These are phyloP conservation scores for Teratosphaeria pseudoeucalypti DNA, from an alignment of 2,329 filamentous ascomycete genomes.

Conservation along the genomic window DNA sequence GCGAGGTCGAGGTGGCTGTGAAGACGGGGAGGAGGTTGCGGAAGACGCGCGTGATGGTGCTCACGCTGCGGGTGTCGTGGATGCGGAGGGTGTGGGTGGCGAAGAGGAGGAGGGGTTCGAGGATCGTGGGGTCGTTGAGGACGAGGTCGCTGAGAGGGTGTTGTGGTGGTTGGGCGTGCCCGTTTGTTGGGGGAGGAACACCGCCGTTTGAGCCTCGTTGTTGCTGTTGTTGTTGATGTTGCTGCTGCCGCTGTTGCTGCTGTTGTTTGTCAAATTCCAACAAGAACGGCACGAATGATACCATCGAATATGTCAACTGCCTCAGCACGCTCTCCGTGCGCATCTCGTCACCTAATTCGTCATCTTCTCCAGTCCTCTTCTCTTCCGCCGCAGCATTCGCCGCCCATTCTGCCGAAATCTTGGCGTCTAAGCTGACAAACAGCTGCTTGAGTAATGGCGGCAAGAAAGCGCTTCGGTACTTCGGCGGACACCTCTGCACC, in stretches of 20 bases:
- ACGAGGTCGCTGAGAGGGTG: constrained; percentile 70
- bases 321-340: constrained; percentile 91
- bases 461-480: constrained; percentile 67
- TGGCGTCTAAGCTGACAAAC: constrained; percentile 76
- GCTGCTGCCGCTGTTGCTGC: constrained; percentile 4
- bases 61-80: not conserved
- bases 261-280: constrained; percentile 57
- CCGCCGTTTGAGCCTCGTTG: constrained; percentile 1
- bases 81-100: constrained; percentile 58
- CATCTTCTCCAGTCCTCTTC: constrained; percentile 52
- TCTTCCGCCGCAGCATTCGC: constrained; percentile 45
- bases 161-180: constrained; percentile 24
- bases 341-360: constrained; percentile 84
- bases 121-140: constrained; percentile 62
- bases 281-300: constrained; percentile 82
- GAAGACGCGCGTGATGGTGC: not conserved
- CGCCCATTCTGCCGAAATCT: constrained; percentile 81
- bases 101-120: constrained; percentile 84
- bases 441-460: constrained; percentile 72
- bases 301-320: constrained; percentile 83
- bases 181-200: constrained; percentile 5
- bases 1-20: constrained; percentile 19
- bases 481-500: constrained; percentile 82
- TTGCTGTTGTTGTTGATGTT: constrained; percentile 6
- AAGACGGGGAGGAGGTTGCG: not conserved